Percentiles rank a stretch among this genome's conserved stretches.
Evolutionary conservation across 208 protist genomes (phyloP).

Genomic region (Leishmania guyanensis): DNA sequence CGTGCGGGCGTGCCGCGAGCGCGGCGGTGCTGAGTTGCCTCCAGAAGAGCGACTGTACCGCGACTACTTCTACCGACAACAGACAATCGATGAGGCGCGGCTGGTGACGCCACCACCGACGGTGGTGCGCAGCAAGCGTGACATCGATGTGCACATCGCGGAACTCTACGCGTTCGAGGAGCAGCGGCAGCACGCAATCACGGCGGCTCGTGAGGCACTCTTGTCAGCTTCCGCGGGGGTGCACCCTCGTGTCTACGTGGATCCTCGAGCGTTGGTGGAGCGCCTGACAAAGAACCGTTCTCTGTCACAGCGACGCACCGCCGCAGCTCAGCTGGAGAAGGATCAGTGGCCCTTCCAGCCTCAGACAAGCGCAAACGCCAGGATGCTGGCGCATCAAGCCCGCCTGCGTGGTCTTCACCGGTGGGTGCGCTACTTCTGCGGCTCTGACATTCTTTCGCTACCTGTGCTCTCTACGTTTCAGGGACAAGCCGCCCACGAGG

Average conservation of each 20-base stretch:
- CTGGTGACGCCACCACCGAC: not conserved
- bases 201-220: constrained; percentile 41
- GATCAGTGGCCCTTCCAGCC: constrained; percentile 28
- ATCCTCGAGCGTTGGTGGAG: constrained; percentile 40
- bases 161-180: constrained; percentile 51
- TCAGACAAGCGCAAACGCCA: constrained; percentile 9
- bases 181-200: constrained; percentile 40
- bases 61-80: constrained; percentile 37
- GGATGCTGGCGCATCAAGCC: constrained; percentile 8
- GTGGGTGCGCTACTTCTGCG: constrained; percentile 29
- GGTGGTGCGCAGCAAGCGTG: constrained; percentile 29
- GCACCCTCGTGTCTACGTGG: constrained; percentile 31
- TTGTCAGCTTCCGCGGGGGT: constrained; percentile 5
- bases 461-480: constrained; percentile 6
- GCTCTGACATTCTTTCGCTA: not conserved
- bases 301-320: constrained; percentile 12
- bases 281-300: constrained; percentile 35
- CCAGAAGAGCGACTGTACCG: constrained; percentile 54
- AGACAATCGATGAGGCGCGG: constrained; percentile 2
- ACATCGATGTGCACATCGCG: constrained; percentile 59
- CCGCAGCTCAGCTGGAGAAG: not conserved
- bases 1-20: constrained; percentile 38
- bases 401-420: constrained; percentile 26
- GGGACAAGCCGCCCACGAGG: constrained; percentile 16
- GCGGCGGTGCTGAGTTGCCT: constrained; percentile 32